phyloP scores from a whole-genome alignment of 164 flowering plant species.

The Vitis riparia region DNA sequence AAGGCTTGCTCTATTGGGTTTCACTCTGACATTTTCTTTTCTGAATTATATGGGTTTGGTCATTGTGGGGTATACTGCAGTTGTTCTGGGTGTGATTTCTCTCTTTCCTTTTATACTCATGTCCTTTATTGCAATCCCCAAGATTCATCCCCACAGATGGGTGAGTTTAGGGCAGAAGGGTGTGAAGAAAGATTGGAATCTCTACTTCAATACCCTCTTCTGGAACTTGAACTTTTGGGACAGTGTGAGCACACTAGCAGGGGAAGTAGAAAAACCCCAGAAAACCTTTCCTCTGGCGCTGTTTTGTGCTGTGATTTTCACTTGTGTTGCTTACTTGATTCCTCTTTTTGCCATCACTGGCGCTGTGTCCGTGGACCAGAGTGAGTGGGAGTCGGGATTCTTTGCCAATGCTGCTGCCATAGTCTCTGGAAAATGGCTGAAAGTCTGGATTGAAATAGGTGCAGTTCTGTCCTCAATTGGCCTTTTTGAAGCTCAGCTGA shows the following conservation, averaged over 20 bases:
- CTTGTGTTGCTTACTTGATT: conserved; percentile 44
- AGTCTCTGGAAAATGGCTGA: conserved; percentile 52
- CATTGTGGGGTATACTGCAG: conserved; percentile 72
- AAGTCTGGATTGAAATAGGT: conserved; percentile 52
- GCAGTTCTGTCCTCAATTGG: conserved; percentile 57
- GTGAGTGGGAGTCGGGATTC: conserved; percentile 42
- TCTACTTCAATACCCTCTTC: conserved; percentile 77
- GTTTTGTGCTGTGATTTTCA: conserved; percentile 40
- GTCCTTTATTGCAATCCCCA: conserved; percentile 62
- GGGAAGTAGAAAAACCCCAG: conserved; percentile 42
- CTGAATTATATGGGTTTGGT: conserved; percentile 72
- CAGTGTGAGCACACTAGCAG: conserved; percentile 74
- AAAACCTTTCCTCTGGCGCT: conserved; percentile 47
- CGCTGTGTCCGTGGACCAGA: conserved; percentile 35
- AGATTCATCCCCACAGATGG: conserved; percentile 60
- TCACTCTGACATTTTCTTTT: conserved; percentile 50
- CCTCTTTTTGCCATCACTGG: conserved; percentile 54
- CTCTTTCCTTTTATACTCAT: conserved; percentile 65
- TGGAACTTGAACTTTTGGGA: conserved; percentile 97
- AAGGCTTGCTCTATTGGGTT: conserved; percentile 32
- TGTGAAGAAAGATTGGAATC: conserved; percentile 63
- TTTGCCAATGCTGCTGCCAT: conserved; percentile 47
- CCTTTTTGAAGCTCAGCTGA: conserved; percentile 56
- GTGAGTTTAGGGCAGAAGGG: conserved; percentile 47
- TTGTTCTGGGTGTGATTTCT: conserved; percentile 54